phyloP scores from a whole-genome alignment of 441 rosid genomes.

The Bocquillonia castaneifolia region DNA sequence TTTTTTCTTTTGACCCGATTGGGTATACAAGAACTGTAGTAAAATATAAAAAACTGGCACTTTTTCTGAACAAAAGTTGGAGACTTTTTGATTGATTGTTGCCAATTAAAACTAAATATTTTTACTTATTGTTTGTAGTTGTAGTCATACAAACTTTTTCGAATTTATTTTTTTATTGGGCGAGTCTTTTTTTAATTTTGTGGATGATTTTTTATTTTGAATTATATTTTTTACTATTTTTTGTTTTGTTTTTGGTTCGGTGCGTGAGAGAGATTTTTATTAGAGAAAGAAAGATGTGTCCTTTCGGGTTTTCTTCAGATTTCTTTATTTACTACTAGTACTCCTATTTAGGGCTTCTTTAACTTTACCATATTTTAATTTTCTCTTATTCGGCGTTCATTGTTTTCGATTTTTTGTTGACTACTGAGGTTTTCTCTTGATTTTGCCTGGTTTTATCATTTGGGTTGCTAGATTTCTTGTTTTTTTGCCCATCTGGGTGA shows the following conservation, averaged over 20 bases:
- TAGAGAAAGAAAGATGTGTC: constrained; percentile 32
- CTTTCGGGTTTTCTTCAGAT: constrained; percentile 36
- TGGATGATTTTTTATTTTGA: constrained; percentile 23
- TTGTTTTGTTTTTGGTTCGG: constrained; percentile 22
- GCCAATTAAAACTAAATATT: constrained; percentile 23
- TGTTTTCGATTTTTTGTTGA: constrained; percentile 11
- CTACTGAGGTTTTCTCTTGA: constrained; percentile 16
- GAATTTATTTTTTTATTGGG: constrained; percentile 27
- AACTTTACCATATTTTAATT: constrained; percentile 11
- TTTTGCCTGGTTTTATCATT: constrained; percentile 21
- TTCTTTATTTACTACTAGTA: constrained; percentile 20
- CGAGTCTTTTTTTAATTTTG: constrained; percentile 34
- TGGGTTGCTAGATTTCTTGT: constrained; percentile 22
- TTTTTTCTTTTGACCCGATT: constrained; percentile 32
- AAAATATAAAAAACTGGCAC: constrained; percentile 30
- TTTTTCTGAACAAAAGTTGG: constrained; percentile 8
- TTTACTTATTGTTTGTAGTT: constrained; percentile 11
- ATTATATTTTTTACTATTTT: constrained; percentile 13
- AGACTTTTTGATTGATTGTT: constrained; percentile 34
- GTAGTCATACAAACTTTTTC: neutral
- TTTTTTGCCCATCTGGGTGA: constrained; percentile 42
- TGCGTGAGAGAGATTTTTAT: constrained; percentile 34
- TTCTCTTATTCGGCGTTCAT: neutral
- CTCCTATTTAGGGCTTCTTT: constrained; percentile 35
- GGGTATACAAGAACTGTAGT: constrained; percentile 34